Evolutionary conservation across 805 yeast species (phyloP).

Genomic region (Wickerhamiella galacta): DNA sequence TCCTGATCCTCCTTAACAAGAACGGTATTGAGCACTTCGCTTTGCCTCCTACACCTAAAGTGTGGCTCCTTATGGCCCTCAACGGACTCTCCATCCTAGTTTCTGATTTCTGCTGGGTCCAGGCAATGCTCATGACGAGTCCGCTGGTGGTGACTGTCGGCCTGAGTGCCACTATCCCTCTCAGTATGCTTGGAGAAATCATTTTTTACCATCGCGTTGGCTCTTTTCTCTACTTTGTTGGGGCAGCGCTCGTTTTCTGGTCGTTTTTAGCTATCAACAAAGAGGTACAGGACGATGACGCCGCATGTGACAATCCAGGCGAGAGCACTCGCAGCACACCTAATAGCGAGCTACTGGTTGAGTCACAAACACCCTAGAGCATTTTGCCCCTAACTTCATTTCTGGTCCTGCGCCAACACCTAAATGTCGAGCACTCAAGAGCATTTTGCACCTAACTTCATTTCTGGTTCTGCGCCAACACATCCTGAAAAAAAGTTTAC

Average conservation of each 20-base stretch:
- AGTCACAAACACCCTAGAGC: too few relatives aligned
- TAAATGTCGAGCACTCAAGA: too few relatives aligned
- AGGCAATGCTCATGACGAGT: slow-evolving; percentile 81
- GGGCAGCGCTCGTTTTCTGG: slow-evolving; percentile 63
- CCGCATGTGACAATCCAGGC: too few relatives aligned
- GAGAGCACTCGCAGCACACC: too few relatives aligned
- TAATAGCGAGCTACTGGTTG: too few relatives aligned
- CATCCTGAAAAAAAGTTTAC: neutral
- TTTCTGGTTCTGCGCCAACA: too few relatives aligned
- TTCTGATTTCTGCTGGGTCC: slow-evolving; percentile 91
- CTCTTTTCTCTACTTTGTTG: slow-evolving; percentile 48
- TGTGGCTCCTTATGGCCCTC: slow-evolving; percentile 35
- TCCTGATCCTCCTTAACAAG: slow-evolving; percentile 46
- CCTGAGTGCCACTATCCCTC: slow-evolving; percentile 78
- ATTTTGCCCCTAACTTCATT: too few relatives aligned
- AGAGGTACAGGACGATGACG: neutral
- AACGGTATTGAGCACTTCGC: slow-evolving; percentile 54
- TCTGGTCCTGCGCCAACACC: too few relatives aligned
- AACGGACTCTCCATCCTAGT: slow-evolving; percentile 70
- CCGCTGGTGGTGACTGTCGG: slow-evolving; percentile 96
- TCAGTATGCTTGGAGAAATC: slow-evolving; percentile 85
- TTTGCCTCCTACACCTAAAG: slow-evolving; percentile 40
- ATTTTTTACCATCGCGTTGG: slow-evolving; percentile 48
- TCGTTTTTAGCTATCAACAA: slow-evolving; percentile 57
- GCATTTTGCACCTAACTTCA: too few relatives aligned